Conservation (phyloP, 2,329 filamentous ascomycete species). For the Cladosporium sp. region DNA sequence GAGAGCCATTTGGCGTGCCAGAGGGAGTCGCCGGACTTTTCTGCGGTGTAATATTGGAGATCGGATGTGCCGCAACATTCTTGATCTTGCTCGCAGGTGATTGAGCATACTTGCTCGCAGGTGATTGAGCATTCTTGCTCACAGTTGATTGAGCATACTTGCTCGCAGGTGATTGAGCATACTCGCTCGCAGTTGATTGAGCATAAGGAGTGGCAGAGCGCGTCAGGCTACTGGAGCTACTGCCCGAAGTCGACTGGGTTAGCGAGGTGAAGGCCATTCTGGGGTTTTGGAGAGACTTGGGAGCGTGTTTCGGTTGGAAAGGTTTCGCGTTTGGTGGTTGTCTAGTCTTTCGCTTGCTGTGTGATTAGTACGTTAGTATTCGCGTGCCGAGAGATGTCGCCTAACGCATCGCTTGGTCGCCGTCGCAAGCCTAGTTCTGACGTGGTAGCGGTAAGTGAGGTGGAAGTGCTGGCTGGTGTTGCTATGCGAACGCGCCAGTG, state of each 20-base stretch:
- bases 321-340: neutral
- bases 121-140: neutral
- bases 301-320: neutral
- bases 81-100: constrained; percentile 4
- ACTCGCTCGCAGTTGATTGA: neutral
- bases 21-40: constrained; percentile 1
- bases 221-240: neutral
- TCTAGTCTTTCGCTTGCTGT: neutral
- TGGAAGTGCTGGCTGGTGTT: too few species aligned
- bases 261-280: constrained; percentile 24
- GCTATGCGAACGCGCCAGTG: too few species aligned
- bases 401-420: constrained; percentile 5
- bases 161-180: neutral
- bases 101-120: neutral
- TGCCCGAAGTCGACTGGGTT: constrained; percentile 2
- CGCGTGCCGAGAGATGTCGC: too few species aligned
- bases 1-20: constrained; percentile 12
- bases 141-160: neutral
- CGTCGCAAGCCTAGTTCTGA: neutral
- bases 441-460: too few species aligned
- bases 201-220: neutral
- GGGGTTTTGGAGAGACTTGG: neutral
- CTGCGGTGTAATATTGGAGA: constrained; percentile 1
- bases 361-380: constrained; percentile 12
- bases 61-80: neutral